Percentiles rank a stretch among this genome's conserved stretches.
phyloP scores from a whole-genome alignment of 169 alveolate species.

The Cryptosporidium parvum region DNA sequence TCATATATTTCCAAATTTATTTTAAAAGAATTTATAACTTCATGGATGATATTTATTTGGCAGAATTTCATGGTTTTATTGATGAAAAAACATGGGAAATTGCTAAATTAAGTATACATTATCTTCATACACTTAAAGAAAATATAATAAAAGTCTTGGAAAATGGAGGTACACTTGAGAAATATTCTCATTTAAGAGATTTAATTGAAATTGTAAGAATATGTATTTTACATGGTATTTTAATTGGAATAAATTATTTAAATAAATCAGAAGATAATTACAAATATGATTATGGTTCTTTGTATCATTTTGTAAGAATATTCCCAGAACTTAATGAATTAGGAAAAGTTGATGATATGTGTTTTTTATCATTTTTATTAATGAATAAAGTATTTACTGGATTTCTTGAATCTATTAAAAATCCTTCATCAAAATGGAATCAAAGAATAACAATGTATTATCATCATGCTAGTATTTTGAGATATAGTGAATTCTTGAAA shows the following conservation, averaged over 20 bases:
- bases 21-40: not conserved
- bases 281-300: conserved; percentile 3
- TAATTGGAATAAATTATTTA: conserved; percentile 14
- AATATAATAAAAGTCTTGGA: not conserved
- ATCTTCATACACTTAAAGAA: conserved; percentile 16
- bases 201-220: conserved; percentile 61
- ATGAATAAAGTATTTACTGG: conserved; percentile 52
- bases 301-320: conserved; percentile 64
- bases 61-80: conserved; percentile 74
- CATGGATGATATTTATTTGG: conserved; percentile 67
- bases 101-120: conserved; percentile 45
- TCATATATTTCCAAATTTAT: too few relatives aligned
- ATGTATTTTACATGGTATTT: conserved; percentile 60
- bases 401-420: conserved; percentile 43
- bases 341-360: conserved; percentile 69
- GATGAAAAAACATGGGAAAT: conserved; percentile 66
- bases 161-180: conserved; percentile 37
- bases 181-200: conserved; percentile 60
- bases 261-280: not conserved
- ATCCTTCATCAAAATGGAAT: conserved; percentile 58
- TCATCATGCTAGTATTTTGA: conserved; percentile 71
- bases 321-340: conserved; percentile 57
- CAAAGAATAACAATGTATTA: conserved; percentile 35
- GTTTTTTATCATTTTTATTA: conserved; percentile 62
- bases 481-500: conserved; percentile 34